A percentile compares a stretch with the other conserved stretches of the same genome.
Conservation (phyloP, 257 asterid genomes). For the Solanum rostratum region DNA sequence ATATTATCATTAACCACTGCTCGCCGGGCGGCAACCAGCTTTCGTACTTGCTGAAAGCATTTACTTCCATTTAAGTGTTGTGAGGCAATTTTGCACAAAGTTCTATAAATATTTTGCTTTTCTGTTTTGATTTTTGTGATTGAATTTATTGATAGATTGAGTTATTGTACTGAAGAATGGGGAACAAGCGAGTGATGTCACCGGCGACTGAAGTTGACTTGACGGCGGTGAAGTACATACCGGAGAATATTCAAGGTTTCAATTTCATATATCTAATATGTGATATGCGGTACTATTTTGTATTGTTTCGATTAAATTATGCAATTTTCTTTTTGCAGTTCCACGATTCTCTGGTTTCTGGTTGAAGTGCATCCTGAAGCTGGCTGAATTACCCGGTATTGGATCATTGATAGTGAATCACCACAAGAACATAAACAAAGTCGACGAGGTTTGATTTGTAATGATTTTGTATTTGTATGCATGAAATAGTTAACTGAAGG, state of each 20-base stretch:
- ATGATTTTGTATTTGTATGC: background rate
- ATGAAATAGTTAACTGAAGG: background rate
- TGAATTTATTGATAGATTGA: background rate
- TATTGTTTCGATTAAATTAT: background rate
- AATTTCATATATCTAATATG: background rate
- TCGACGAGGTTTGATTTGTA: slow-evolving; percentile 42
- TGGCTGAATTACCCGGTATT: slow-evolving; percentile 51
- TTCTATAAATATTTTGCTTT: background rate
- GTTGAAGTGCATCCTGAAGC: slow-evolving; percentile 46
- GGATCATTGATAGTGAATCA: slow-evolving; percentile 44
- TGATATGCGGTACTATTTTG: background rate
- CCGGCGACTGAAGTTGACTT: slow-evolving; percentile 73
- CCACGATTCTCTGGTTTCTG: slow-evolving; percentile 81
- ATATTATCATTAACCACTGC: background rate
- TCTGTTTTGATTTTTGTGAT: background rate
- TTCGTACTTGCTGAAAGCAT: background rate
- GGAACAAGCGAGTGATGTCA: slow-evolving; percentile 66
- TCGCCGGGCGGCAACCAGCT: background rate
- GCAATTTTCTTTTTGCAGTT: slow-evolving; percentile 30
- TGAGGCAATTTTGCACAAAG: background rate
- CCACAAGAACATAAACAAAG: slow-evolving; percentile 52
- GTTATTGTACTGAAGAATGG: slow-evolving; percentile 23
- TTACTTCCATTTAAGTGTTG: background rate
- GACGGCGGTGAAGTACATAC: slow-evolving; percentile 46
- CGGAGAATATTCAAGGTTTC: slow-evolving; percentile 54